Evolutionary conservation across 139 green algal species (phyloP).

Genomic region (Chlorella sp.): DNA sequence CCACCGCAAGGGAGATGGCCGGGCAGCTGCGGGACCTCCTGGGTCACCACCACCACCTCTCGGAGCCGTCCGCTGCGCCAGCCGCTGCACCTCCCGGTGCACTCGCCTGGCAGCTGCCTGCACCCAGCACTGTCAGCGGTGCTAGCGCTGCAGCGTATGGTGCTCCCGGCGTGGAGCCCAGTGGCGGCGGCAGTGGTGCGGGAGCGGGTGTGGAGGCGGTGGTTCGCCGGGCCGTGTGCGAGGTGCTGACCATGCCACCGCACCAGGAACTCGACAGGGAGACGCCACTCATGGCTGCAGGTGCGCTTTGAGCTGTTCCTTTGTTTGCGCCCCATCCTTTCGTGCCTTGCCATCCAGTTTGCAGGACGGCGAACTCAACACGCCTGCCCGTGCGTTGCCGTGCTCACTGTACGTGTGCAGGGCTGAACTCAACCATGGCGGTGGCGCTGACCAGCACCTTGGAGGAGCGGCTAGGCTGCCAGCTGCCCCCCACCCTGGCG

Average conservation of each 20-base stretch:
- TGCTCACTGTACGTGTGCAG: slow-evolving; percentile 15
- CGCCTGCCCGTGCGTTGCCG: no score
- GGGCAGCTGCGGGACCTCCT: slow-evolving; percentile 19
- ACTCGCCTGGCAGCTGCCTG: background rate
- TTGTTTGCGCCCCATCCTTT: no score
- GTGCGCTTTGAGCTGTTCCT: background rate
- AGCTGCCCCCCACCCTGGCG: slow-evolving; percentile 41
- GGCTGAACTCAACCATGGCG: slow-evolving; percentile 37
- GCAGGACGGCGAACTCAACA: no score
- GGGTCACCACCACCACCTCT: no score
- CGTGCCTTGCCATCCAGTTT: no score
- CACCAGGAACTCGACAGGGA: background rate
- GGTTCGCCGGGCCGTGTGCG: background rate
- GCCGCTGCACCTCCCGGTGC: background rate
- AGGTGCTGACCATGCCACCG: slow-evolving; percentile 2
- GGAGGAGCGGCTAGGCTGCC: slow-evolving; percentile 22
- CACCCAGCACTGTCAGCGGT: no score
- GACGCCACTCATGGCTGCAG: slow-evolving; percentile 13
- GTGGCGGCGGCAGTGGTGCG: no score
- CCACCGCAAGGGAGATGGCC: slow-evolving; percentile 28
- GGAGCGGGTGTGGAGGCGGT: no score
- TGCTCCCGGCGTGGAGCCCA: no score
- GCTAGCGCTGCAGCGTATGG: no score
- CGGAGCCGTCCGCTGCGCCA: no score
- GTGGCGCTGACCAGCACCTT: slow-evolving; percentile 42